Evolutionary conservation across 23 red algal species (phyloP).

Genomic region (Gracilaria gracilis): DNA sequence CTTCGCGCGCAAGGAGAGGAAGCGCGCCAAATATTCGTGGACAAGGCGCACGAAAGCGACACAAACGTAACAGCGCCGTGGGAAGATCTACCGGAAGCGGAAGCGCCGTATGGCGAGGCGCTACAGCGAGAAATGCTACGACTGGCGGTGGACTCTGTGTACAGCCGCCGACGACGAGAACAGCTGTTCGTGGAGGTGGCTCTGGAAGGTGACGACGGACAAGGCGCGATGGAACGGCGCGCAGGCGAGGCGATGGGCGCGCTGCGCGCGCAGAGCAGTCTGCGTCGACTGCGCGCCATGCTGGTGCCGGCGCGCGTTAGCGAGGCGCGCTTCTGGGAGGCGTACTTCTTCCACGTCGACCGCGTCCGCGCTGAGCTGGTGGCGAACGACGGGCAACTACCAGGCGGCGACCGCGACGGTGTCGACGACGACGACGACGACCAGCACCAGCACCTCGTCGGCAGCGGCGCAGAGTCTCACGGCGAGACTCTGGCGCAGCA

Average conservation of each 20-base stretch:
- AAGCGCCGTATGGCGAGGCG: slow-evolving; percentile 7
- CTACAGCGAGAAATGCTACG: slow-evolving; percentile 24
- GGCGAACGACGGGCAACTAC: slow-evolving; percentile 33
- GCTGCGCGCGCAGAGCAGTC: slow-evolving; percentile 53
- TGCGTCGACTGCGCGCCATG: slow-evolving; percentile 60
- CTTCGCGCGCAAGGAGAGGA: slow-evolving; percentile 1
- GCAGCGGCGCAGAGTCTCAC: no score
- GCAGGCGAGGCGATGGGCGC: slow-evolving; percentile 46
- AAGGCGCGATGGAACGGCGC: neutral
- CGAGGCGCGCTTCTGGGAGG: slow-evolving; percentile 69
- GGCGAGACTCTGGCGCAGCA: no score
- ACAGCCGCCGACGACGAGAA: slow-evolving; percentile 24
- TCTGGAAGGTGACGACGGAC: neutral
- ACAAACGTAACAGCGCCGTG: neutral
- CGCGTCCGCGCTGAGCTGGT: slow-evolving; percentile 49
- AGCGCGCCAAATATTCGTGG: slow-evolving; percentile 35
- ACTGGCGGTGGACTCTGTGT: slow-evolving; percentile 47
- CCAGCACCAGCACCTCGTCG: no score
- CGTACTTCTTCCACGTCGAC: slow-evolving; percentile 78
- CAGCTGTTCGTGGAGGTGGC: slow-evolving; percentile 26
- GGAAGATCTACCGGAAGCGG: slow-evolving; percentile 18
- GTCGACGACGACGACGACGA: neutral
- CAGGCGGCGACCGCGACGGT: slow-evolving; percentile 6
- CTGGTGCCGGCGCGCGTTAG: slow-evolving; percentile 72
- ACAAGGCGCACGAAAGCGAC: neutral